Percentiles rank a stretch among this genome's conserved stretches.
Conservation (phyloP, 73 alveolate genomes). For the Paramecium octaurelia region DNA sequence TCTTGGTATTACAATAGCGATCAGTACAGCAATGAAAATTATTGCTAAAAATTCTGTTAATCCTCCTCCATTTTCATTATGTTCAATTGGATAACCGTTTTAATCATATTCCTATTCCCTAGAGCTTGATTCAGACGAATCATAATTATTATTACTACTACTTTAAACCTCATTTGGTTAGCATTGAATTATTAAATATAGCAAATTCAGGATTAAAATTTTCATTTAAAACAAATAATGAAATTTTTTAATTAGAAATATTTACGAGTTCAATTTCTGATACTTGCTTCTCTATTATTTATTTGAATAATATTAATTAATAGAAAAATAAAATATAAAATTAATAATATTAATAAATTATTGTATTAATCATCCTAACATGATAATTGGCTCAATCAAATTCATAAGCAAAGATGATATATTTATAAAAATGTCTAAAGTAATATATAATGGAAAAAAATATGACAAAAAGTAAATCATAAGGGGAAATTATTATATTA, state of each 20-base stretch:
- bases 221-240: background rate
- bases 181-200: background rate
- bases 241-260: background rate
- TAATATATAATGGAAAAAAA: too few species aligned
- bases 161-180: background rate
- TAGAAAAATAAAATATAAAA: background rate
- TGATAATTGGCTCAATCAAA: too few species aligned
- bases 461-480: too few species aligned
- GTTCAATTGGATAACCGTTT: too few species aligned
- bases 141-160: background rate
- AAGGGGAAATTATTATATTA: too few species aligned
- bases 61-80: background rate
- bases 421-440: too few species aligned
- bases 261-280: background rate
- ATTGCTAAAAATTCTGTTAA: background rate
- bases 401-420: too few species aligned
- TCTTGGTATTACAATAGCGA: too few species aligned
- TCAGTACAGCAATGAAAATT: background rate
- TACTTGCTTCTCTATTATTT: background rate
- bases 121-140: background rate
- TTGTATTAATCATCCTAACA: too few species aligned
- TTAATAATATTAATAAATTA: too few species aligned
- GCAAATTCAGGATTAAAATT: background rate
- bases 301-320: too few species aligned
- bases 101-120: too few species aligned